Percentiles rank a stretch among this genome's conserved stretches.
Conservation (phyloP, 345 rosid species). For the Lepidium africanum region DNA sequence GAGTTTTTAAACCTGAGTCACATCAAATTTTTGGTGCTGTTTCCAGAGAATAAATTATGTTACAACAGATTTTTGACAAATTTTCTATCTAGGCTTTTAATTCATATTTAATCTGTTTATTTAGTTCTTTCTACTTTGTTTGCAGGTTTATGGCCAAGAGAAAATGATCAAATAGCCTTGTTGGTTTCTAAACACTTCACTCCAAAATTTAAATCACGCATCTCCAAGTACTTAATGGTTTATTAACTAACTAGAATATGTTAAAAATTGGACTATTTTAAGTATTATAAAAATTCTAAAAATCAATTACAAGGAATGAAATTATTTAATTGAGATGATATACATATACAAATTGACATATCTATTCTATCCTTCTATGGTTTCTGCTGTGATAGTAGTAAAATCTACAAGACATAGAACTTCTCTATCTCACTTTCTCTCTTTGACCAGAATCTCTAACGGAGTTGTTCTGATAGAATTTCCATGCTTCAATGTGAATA, state of each 20-base stretch:
- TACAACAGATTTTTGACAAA: too few relatives aligned
- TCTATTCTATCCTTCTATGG: background rate
- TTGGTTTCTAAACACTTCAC: too few relatives aligned
- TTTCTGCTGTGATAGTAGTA: background rate
- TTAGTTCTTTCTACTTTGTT: too few relatives aligned
- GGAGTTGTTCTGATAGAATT: background rate
- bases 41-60: too few relatives aligned
- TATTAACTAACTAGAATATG: background rate
- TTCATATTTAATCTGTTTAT: too few relatives aligned
- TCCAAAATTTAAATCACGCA: too few relatives aligned
- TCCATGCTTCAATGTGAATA: background rate
- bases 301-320: background rate
- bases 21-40: too few relatives aligned
- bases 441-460: background rate
- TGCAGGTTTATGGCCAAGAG: too few relatives aligned
- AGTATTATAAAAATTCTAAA: background rate
- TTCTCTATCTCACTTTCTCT: background rate
- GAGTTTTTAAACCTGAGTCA: too few relatives aligned
- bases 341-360: background rate
- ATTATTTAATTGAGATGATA: conserved; percentile 4
- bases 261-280: background rate
- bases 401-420: background rate
- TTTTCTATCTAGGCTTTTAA: too few relatives aligned
- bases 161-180: too few relatives aligned
- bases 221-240: too few relatives aligned